phyloP scores from a whole-genome alignment of 2,329 filamentous ascomycete genomes.

The Trichophyton verrucosum region DNA sequence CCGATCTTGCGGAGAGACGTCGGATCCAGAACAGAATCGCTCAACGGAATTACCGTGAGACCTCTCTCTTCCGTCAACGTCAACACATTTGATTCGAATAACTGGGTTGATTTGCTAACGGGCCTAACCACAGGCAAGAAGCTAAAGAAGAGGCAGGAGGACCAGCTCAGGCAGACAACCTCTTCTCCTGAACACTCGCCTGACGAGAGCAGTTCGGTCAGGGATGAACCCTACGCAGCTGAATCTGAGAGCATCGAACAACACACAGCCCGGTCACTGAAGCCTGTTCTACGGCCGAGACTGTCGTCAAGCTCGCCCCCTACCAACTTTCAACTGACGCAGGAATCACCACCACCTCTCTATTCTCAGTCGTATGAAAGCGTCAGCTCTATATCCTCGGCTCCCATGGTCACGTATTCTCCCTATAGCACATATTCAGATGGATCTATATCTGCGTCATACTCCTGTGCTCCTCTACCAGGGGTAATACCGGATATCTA shows the following conservation, averaged over 20 bases:
- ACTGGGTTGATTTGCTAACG: not conserved
- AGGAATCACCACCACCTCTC: not conserved
- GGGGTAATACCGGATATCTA: not conserved
- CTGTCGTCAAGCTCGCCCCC: constrained; percentile 43
- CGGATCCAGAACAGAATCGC: constrained; percentile 7
- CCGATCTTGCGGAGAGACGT: constrained; percentile 56
- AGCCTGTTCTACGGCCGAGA: constrained; percentile 33
- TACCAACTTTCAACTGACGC: not conserved
- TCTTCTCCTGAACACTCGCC: constrained; percentile 48
- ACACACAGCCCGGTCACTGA: constrained; percentile 31
- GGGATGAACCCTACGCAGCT: not conserved
- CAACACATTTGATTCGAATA: not conserved
- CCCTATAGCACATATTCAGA: not conserved
- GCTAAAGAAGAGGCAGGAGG: constrained; percentile 54
- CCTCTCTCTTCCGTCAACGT: not conserved
- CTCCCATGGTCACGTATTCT: not conserved
- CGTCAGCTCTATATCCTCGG: not conserved
- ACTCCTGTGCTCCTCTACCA: not conserved
- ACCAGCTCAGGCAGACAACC: constrained; percentile 49
- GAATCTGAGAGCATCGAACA: constrained; percentile 12
- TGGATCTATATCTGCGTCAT: not conserved
- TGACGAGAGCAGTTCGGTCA: constrained; percentile 27
- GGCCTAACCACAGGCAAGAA: constrained; percentile 43
- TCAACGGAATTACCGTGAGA: constrained; percentile 6
- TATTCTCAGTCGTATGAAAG: not conserved